These are phyloP conservation scores for Pichia pseudocactophila DNA, from an alignment of 805 yeast species.

Conservation along the genomic window DNA sequence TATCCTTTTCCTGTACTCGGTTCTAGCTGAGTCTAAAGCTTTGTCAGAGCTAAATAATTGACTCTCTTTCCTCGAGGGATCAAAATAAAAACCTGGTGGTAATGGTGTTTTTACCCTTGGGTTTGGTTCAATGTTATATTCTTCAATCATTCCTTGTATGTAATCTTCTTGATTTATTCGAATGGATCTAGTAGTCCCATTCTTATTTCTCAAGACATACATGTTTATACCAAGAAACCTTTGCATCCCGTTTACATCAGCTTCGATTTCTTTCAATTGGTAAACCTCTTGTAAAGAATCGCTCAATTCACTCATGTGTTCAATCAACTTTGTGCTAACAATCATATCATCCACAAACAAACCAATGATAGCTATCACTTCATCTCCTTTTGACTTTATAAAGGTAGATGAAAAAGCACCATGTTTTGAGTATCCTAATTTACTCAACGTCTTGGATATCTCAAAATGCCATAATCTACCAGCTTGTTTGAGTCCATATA, in stretches of 20 bases:
- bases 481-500: neutral
- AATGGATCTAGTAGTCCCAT: neutral
- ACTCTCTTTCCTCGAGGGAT: neutral
- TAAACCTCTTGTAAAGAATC: neutral
- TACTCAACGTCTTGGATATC: neutral
- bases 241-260: neutral
- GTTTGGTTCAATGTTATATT: neutral
- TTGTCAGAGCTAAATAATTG: too few species aligned
- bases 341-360: neutral
- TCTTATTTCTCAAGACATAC: neutral
- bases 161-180: neutral
- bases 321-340: neutral
- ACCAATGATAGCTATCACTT: neutral
- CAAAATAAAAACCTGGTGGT: neutral
- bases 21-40: too few species aligned
- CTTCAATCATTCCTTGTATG: neutral
- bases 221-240: neutral
- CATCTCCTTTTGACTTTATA: neutral
- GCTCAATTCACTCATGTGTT: neutral
- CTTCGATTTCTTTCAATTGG: neutral
- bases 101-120: neutral
- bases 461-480: neutral
- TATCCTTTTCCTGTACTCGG: too few species aligned
- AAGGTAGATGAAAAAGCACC: neutral
- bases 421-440: neutral